A percentile compares a stretch with the other conserved stretches of the same genome.
Evolutionary conservation across 208 protist species (phyloP).

Genomic region (Herpetomonas samuelpessoai): DNA sequence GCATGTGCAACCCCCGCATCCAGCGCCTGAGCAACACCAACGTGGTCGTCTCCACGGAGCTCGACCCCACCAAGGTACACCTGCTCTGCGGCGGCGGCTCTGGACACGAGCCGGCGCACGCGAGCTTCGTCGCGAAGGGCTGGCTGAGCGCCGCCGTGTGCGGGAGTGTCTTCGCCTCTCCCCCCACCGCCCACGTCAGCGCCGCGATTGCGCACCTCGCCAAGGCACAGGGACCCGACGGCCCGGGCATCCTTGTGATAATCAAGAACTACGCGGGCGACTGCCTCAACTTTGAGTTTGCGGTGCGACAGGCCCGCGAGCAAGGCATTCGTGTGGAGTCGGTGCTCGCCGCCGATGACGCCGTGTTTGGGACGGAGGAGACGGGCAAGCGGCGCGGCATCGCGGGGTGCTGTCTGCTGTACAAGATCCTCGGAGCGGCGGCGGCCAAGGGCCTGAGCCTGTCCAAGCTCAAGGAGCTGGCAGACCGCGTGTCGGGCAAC

Average conservation of each 20-base stretch:
- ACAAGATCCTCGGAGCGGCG: conserved; percentile 80
- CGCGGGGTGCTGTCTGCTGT: conserved; percentile 82
- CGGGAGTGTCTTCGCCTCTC: conserved; percentile 89
- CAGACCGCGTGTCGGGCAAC: conserved; percentile 34
- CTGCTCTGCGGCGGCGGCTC: conserved; percentile 83
- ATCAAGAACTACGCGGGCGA: conserved; percentile 95
- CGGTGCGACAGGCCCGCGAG: conserved; percentile 54
- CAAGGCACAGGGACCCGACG: conserved; percentile 32
- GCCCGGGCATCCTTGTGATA: conserved; percentile 78
- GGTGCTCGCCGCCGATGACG: conserved; percentile 84
- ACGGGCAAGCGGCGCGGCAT: conserved; percentile 59
- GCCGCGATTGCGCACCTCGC: conserved; percentile 75
- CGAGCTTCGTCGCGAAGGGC: conserved; percentile 75
- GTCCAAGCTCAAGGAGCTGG: conserved; percentile 40
- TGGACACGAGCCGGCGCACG: conserved; percentile 91
- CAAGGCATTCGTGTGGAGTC: conserved; percentile 57
- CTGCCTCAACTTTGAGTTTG: conserved; percentile 85
- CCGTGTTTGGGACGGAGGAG: conserved; percentile 47
- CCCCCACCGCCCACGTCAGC: conserved; percentile 55
- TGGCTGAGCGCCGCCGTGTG: conserved; percentile 91
- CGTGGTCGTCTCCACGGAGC: conserved; percentile 29
- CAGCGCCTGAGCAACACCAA: conserved; percentile 45
- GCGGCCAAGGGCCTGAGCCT: conserved; percentile 54
- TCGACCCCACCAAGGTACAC: conserved; percentile 54
- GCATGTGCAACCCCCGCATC: conserved; percentile 27